Evolutionary conservation across 495 filamentous ascomycete genomes (phyloP).

Genomic region (Trichoderma virens): DNA sequence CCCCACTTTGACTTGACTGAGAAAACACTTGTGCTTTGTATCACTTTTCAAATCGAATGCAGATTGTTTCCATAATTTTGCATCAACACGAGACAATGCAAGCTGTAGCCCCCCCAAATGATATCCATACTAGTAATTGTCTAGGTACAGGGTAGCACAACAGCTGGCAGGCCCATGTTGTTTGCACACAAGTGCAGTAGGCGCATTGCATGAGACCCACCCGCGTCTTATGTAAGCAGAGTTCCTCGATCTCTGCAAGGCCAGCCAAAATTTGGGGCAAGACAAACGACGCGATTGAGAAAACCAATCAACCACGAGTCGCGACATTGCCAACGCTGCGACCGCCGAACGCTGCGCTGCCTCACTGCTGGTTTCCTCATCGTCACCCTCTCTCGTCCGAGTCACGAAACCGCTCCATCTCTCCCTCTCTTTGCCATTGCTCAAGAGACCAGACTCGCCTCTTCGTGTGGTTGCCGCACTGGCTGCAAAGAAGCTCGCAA

Average conservation of each 20-base stretch:
- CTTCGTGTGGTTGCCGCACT: background rate
- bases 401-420: background rate
- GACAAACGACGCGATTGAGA: slow-evolving; percentile 4
- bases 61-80: no score
- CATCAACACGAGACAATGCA: no score
- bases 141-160: no score
- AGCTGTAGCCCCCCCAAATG: no score
- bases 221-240: background rate
- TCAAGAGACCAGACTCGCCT: background rate
- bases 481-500: background rate
- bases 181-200: no score
- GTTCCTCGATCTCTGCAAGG: background rate
- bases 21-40: no score
- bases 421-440: background rate
- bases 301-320: slow-evolving; percentile 1
- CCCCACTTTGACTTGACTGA: no score
- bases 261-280: slow-evolving; percentile 2
- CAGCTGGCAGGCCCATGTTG: no score
- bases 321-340: background rate
- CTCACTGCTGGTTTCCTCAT: background rate
- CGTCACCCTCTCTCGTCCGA: background rate
- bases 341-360: background rate
- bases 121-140: no score
- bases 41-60: no score
- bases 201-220: background rate